A percentile compares a stretch with the other conserved stretches of the same genome.
Evolutionary conservation across 805 yeast genomes (phyloP).

Genomic region (Sugiyamaella qingdaonensis): DNA sequence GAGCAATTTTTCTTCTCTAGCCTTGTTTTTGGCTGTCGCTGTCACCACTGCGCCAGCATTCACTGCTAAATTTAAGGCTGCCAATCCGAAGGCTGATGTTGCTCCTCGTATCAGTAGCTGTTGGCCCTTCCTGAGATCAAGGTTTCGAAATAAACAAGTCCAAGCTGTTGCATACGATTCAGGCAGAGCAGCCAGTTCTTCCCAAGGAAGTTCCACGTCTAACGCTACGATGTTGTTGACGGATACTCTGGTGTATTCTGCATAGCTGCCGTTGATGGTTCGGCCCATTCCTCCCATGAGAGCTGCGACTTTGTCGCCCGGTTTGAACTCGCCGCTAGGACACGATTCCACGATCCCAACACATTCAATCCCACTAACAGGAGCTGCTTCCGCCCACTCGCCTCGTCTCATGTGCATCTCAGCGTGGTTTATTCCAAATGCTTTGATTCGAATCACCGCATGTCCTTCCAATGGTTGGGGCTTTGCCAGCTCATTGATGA

Average conservation of each 20-base stretch:
- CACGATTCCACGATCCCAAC: slow-evolving; percentile 12
- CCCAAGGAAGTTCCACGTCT: slow-evolving; percentile 6
- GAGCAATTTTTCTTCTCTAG: neutral
- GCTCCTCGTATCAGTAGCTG: slow-evolving; percentile 8
- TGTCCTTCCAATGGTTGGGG: slow-evolving; percentile 11
- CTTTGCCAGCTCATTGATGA: slow-evolving; percentile 2
- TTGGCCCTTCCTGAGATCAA: slow-evolving; percentile 6
- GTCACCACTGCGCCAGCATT: slow-evolving; percentile 5
- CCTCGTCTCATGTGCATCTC: slow-evolving; percentile 13
- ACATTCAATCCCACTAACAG: slow-evolving; percentile 12
- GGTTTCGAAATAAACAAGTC: slow-evolving; percentile 1
- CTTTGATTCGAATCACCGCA: slow-evolving; percentile 7
- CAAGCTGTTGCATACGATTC: slow-evolving; percentile 10
- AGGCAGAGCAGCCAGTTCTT: slow-evolving; percentile 9
- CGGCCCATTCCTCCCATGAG: slow-evolving; percentile 14
- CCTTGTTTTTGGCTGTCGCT: slow-evolving; percentile 4
- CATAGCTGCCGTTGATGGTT: slow-evolving; percentile 8
- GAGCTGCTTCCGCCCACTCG: slow-evolving; percentile 10
- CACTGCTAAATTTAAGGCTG: slow-evolving; percentile 9
- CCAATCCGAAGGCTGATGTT: slow-evolving; percentile 7
- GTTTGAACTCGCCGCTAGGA: slow-evolving; percentile 12
- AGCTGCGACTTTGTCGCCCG: slow-evolving; percentile 5
- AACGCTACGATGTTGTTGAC: slow-evolving; percentile 4
- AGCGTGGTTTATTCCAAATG: slow-evolving; percentile 13
- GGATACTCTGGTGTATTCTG: neutral